Evolutionary conservation across 768 basidiomycete genomes (phyloP), one percentile per base, ranked within the genome.

Genomic region (Suillus subalutaceus): DNA sequence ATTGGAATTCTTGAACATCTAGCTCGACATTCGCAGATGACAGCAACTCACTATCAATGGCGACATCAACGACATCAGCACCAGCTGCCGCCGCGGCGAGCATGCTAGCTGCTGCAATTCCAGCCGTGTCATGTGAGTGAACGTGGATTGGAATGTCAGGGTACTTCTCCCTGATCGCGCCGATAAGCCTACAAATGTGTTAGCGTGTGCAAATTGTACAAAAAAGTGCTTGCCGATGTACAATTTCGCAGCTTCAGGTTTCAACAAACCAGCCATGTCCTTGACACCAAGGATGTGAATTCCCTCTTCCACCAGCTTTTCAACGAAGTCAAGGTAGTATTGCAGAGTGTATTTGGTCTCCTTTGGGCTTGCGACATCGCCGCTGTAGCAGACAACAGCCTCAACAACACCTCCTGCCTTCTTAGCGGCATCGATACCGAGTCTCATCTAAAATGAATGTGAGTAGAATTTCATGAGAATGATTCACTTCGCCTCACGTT

Each of bases 341-440:
- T 97, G 83, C 52, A 99, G 84, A 18, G 96, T 99, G 82, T 99
- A 99, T 81, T 99, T 99, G 67, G 86, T 94, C 81, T 96, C 94
- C 79, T 91, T 96, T 63, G 94, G 90, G 81, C 87, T 93, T 46
- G 96, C 96, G 58, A 97, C 92, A 76, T 99, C 97, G 67, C 97
- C 97, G 70, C 93, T 96, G 85, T 99, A 99, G 83, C 97, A 99
- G 71, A 97, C 93, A 66, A 94, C 94, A 52, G 94, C 97, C 79
- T 99, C 97, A 67, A 91, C 90, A 60, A 99, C 97, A 84, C 97
- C 97, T 65, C 97, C 97, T 40, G 97, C 97, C 79, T 97, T 97
- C 89, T 99, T 99, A 66, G 97, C 97, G 48, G 97, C 97, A 75
- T 99, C 97, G 72, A 99, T 99, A 76, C 97, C 97, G 71, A 99